phyloP scores from a whole-genome alignment of 768 basidiomycete genomes.

The Lentinula sp. region DNA sequence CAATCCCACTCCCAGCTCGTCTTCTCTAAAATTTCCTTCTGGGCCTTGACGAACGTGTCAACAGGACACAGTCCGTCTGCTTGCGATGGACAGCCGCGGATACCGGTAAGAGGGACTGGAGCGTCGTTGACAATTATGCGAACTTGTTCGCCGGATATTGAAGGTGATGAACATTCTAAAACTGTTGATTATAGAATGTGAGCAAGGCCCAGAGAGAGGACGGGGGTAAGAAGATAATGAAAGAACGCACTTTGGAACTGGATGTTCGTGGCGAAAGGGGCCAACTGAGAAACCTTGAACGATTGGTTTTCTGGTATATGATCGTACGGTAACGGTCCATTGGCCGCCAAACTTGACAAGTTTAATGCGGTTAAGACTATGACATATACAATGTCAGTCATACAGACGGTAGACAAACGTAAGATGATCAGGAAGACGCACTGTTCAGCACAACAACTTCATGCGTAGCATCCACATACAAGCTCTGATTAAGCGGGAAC shows the following conservation, averaged over 20 bases:
- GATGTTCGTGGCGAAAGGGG: slow-evolving; percentile 85
- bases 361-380: slow-evolving; percentile 83
- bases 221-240: background rate
- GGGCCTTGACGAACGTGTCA: slow-evolving; percentile 61
- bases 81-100: slow-evolving; percentile 67
- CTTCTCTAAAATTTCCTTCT: slow-evolving; percentile 56
- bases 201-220: slow-evolving; percentile 6
- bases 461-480: slow-evolving; percentile 89
- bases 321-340: slow-evolving; percentile 71
- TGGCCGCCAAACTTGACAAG: slow-evolving; percentile 61
- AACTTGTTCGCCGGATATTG: slow-evolving; percentile 53
- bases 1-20: slow-evolving; percentile 79
- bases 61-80: slow-evolving; percentile 76
- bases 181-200: slow-evolving; percentile 34
- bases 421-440: slow-evolving; percentile 22
- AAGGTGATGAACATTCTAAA: slow-evolving; percentile 42
- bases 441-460: slow-evolving; percentile 89
- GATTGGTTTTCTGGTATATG: slow-evolving; percentile 61
- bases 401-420: background rate
- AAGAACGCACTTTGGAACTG: slow-evolving; percentile 73
- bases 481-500: slow-evolving; percentile 63
- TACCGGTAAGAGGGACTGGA: slow-evolving; percentile 71
- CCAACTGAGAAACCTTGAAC: slow-evolving; percentile 71
- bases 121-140: slow-evolving; percentile 88
- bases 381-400: background rate